These are phyloP conservation scores for Baffinella frigidus DNA, from an alignment of 208 protist genomes.

Conservation along the genomic window DNA sequence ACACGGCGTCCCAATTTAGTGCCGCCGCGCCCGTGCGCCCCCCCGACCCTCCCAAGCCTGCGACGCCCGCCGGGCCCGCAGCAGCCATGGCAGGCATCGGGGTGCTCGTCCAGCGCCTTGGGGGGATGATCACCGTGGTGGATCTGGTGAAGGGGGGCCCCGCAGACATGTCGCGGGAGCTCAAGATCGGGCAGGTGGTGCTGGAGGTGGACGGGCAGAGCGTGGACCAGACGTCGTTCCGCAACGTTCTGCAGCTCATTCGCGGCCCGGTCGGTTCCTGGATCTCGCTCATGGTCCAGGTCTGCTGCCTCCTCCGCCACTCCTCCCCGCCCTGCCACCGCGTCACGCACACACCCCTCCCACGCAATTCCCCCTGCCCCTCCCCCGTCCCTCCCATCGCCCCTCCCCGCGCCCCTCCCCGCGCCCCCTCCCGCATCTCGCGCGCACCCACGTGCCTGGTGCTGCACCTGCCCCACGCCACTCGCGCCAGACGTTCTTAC, in stretches of 20 bases:
- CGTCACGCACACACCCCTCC: too few species aligned
- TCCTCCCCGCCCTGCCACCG: too few species aligned
- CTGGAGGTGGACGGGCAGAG: slow-evolving; percentile 16
- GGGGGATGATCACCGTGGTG: slow-evolving; percentile 34
- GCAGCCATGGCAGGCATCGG: slow-evolving; percentile 34
- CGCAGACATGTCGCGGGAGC: background rate
- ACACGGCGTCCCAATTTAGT: background rate
- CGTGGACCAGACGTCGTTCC: slow-evolving; percentile 2
- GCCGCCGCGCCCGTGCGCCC: background rate
- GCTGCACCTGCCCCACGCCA: too few species aligned
- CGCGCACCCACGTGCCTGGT: too few species aligned
- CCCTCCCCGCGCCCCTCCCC: too few species aligned
- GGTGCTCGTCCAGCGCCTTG: slow-evolving; percentile 23
- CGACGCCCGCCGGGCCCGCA: background rate
- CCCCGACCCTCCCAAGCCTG: background rate
- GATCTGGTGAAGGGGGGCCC: slow-evolving; percentile 25
- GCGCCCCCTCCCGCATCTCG: too few species aligned
- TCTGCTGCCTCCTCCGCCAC: background rate
- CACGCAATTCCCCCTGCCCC: too few species aligned
- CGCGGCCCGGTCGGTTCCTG: background rate
- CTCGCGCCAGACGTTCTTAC: too few species aligned
- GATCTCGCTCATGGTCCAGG: slow-evolving; percentile 32
- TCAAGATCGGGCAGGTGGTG: slow-evolving; percentile 17
- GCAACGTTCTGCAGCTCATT: slow-evolving; percentile 21
- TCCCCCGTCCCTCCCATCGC: too few species aligned